Base-by-base conservation (phyloP, 2,329 filamentous ascomycete genomes). In the Aschersonia sp. region DNA sequence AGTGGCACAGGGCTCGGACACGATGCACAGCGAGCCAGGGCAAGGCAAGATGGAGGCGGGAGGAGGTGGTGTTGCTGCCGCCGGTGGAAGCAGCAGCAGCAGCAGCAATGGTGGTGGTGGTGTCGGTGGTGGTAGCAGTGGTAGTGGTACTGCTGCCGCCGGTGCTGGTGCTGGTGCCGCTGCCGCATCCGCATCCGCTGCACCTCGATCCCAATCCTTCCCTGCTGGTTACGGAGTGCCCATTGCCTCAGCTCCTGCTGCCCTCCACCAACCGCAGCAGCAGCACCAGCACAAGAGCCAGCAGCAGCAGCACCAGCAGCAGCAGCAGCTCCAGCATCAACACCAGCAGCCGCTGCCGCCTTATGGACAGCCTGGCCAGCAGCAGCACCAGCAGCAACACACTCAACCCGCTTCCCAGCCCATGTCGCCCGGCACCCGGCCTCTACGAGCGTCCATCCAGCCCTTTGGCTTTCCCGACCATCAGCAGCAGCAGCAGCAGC, bases 391-490 rank as follows among this genome's bases (percentile, higher is more conserved):
- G 51, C 58, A 53, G 47, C 63, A 54, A 48, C 55, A 46, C 9
- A 30, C 30, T 28, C 58, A 12, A 42, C 6, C 64, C 45, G 59
- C 59, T 10, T 56, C 66, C 5, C 71, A 70, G 51, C 59, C 65
- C 44, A 72, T 73, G 65, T 76, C 73, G 7, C 74, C 73, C 2
- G 57, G 56, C 42, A 52, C 61, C 45, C 66, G 68, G 31, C 65
- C 70, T 20, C 51, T 71, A 29, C 65, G 71, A 53, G 68, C 70
- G 30, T 69, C 71, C 9, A 53, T 60, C 20, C 63, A 62, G 30
- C 57, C 59, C 12, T 73, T 73, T 51, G 61, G 66, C 4, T 74
- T 73, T 51, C 60, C 64, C 4, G 72, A 75, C 31, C 64, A 46
- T 32, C 43, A 48, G 38, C 47, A 38, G 29, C 20, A 44, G 43